Base-by-base conservation (phyloP, 106 monocot genomes). In the Acanthochlamys bracteata region DNA sequence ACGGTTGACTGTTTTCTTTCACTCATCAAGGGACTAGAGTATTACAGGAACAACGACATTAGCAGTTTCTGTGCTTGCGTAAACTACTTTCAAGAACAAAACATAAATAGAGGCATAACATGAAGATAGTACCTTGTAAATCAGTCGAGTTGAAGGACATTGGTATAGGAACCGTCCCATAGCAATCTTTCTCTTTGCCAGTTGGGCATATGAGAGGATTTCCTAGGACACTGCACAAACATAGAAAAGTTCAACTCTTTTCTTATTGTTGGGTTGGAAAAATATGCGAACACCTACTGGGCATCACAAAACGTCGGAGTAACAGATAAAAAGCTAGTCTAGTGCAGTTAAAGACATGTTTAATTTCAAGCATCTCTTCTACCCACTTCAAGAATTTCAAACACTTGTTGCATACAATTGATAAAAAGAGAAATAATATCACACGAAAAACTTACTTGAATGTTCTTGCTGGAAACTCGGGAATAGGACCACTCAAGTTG, bases 191-290 rank as follows among this genome's bases (percentile, higher is more conserved):
- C 58, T 75, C 69, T 14, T 63, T 65, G 17, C 69, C 66, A 57
- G 68, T 66, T 16, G 52, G 61, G 47, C 81, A 86, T n/a, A 86
- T 79, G 43, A 82, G 73, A 72, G 86, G 86, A 73, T 86, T 86
- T 25, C 86, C 86, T 21, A 78, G 71, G 57, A 85, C 66, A 65
- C 85, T 85, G 78, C 64, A 72, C 10, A 15, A 61, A 76, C 4
- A 69, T 49, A 20, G 23, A 41, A 47, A 3, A 51, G 17, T 49
- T 14, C 33, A 33, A 33, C 4, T 33, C 33, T 6, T 3, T 33
- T 33, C 1, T 33, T 3, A 33, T 33, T 6, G 6, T 33, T 3
- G 1, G 6, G 33, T 33, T 33, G 33, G 33, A 33, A 33, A 33
- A 33, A 33, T 33, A 33, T 33, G 33, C 33, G 33, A 33, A 33